A percentile compares a stretch with the other conserved stretches of the same genome.
phyloP scores from a whole-genome alignment of 352 stramenopile species.

The Globisporangium cystogenes region DNA sequence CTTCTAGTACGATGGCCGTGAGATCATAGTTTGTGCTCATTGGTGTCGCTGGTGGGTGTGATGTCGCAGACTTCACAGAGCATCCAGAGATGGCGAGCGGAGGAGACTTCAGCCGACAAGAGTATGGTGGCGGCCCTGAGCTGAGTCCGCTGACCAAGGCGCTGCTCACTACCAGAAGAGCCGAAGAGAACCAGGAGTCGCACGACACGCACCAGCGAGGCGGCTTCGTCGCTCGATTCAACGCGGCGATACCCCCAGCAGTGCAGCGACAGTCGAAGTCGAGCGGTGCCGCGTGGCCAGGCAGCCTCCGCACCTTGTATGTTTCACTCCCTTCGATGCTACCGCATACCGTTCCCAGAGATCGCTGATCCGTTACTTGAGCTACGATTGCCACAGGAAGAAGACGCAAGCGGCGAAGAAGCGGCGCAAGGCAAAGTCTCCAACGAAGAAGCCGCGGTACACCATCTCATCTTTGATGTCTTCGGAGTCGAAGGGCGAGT shows the following conservation, averaged over 20 bases:
- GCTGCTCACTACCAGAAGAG: constrained; percentile 10
- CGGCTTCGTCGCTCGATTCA: background rate
- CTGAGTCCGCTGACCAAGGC: constrained; percentile 16
- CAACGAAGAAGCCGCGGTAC: constrained; percentile 20
- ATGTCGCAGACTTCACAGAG: constrained; percentile 37
- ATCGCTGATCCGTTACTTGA: background rate
- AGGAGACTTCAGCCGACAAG: background rate
- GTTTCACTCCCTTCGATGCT: background rate
- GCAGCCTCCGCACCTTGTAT: constrained; percentile 9
- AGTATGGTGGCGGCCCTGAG: background rate
- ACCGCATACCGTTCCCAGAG: background rate
- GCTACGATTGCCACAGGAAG: background rate
- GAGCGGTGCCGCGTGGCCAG: constrained; percentile 1
- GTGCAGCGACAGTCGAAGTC: constrained; percentile 12
- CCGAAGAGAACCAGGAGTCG: constrained; percentile 10
- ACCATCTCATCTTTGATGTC: too few species aligned
- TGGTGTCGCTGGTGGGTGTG: background rate
- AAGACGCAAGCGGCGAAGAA: constrained; percentile 15
- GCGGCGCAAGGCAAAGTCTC: constrained; percentile 10
- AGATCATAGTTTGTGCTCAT: too few species aligned
- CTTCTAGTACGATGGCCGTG: background rate
- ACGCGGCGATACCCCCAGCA: background rate
- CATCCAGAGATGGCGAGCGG: constrained; percentile 17
- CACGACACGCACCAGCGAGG: constrained; percentile 2
- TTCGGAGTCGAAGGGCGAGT: background rate